Base-by-base conservation (phyloP, 2,329 filamentous ascomycete species). In the Ophiocordyceps camponoti-floridani region DNA sequence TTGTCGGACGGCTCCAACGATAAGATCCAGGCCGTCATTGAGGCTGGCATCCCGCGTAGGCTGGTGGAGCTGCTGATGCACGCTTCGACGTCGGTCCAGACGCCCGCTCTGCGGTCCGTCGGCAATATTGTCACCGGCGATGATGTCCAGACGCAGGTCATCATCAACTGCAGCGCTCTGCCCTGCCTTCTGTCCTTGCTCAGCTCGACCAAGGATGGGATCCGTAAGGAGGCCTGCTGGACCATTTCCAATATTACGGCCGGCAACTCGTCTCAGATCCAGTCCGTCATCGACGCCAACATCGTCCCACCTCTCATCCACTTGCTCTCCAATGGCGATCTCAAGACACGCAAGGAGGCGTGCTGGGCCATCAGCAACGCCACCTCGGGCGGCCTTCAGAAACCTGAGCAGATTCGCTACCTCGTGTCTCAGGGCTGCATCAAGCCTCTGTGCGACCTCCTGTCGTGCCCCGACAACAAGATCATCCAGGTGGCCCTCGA, bases 341-440 rank as follows among this genome's bases (percentile, higher is more conserved):
- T 98, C 62, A 98, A 98, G 81, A 98, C 91, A 43, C 83, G 91
- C 50, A 98, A 98, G 70, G 91, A 98, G 66, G 91, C 91, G 49
- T 98, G 91, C 72, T 98, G 91, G 91, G 91, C 91, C 43, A 98
- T 98, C 57, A 96, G 89, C 59, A 98, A 98, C 60, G 91, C 91
- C 43, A 98, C 91, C 8, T 94, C 87, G 13, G 91, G 91, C 55
- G 91, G 91, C 59, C 79, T 98, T 30, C 91, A 98, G 68, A 98
- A 96, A 75, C 91, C 91, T 1, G 91, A 96, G 47, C 91, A 98
- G 70, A 98, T 98, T 56, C 81, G 91, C 53, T 96, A 94, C 63
- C 75, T 98, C 40, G 91, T 98, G 30, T 67, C 78, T 33, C 84
- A 91, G 66, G 91, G 91, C 51, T 95, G 88, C 71, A 96, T 98